Evolutionary conservation across 2,329 filamentous ascomycete genomes (phyloP).

Genomic region (Ophiocordyceps camponoti-rufipedis): DNA sequence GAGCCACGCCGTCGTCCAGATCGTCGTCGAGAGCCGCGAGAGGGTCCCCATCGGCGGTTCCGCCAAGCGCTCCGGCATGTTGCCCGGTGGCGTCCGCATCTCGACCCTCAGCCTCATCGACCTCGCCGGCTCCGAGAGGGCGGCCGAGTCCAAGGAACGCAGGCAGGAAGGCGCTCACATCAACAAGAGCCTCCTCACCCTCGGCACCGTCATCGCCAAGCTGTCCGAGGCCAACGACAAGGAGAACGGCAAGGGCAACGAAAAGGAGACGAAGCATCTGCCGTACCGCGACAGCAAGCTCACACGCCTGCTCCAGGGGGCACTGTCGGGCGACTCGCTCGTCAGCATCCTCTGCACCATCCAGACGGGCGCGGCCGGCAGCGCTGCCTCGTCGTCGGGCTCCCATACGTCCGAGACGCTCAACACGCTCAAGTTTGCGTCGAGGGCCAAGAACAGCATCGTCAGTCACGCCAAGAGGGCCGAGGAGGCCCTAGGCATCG

Average conservation of each 20-base stretch:
- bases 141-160: slow-evolving; percentile 86
- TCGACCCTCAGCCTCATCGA: slow-evolving; percentile 93
- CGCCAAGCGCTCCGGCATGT: slow-evolving; percentile 48
- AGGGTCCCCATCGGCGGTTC: slow-evolving; percentile 44
- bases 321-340: slow-evolving; percentile 79
- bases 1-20: slow-evolving; percentile 96
- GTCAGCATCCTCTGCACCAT: slow-evolving; percentile 97
- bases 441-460: slow-evolving; percentile 92
- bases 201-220: slow-evolving; percentile 86
- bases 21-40: slow-evolving; percentile 92
- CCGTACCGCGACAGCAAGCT: slow-evolving; percentile 97
- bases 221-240: slow-evolving; percentile 84
- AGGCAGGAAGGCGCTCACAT: slow-evolving; percentile 92
- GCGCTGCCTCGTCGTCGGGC: slow-evolving; percentile 47
- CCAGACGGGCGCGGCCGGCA: slow-evolving; percentile 64
- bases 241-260: slow-evolving; percentile 41
- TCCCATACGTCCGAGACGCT: slow-evolving; percentile 76
- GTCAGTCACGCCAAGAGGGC: slow-evolving; percentile 92
- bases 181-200: slow-evolving; percentile 89
- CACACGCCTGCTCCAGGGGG: slow-evolving; percentile 78
- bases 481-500: slow-evolving; percentile 65
- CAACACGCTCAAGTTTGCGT: slow-evolving; percentile 93
- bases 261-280: slow-evolving; percentile 80
- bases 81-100: slow-evolving; percentile 81
- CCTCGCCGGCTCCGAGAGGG: slow-evolving; percentile 87